Percentiles rank a stretch among this genome's conserved stretches.
Evolutionary conservation across 2,329 filamentous ascomycete species (phyloP).

Genomic region (Calonectria honghensis): DNA sequence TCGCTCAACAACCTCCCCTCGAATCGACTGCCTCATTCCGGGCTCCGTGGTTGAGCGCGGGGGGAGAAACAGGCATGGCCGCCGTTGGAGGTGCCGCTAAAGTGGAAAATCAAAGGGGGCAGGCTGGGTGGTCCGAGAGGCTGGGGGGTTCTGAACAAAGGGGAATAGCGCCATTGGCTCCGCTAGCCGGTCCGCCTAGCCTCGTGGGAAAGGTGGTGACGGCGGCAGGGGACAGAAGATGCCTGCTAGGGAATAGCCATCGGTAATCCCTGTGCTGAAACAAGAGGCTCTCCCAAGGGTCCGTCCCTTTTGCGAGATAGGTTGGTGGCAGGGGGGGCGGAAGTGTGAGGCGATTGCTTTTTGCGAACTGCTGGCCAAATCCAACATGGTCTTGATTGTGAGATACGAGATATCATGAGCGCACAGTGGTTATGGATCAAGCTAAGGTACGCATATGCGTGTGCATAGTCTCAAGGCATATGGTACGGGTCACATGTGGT

Average conservation of each 20-base stretch:
- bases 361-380: constrained; percentile 1
- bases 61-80: constrained; percentile 46
- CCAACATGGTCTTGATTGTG: constrained; percentile 24
- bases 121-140: constrained; percentile 45
- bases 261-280: constrained; percentile 53
- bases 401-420: constrained; percentile 23
- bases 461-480: neutral
- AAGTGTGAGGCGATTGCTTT: constrained; percentile 43
- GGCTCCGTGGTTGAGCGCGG: constrained; percentile 47
- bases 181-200: constrained; percentile 40
- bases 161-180: constrained; percentile 49
- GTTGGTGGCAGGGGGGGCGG: constrained; percentile 40
- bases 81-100: constrained; percentile 49
- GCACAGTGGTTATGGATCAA: neutral
- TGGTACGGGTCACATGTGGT: constrained; percentile 14
- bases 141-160: constrained; percentile 42
- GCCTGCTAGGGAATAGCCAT: constrained; percentile 40
- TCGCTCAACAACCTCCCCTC: constrained; percentile 31
- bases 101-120: constrained; percentile 45
- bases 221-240: constrained; percentile 11
- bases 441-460: neutral
- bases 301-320: constrained; percentile 46
- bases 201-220: constrained; percentile 34
- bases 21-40: constrained; percentile 39
- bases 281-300: constrained; percentile 52